phyloP scores from a whole-genome alignment of 2,329 filamentous ascomycete genomes.

The Hypomyces perniciosus region DNA sequence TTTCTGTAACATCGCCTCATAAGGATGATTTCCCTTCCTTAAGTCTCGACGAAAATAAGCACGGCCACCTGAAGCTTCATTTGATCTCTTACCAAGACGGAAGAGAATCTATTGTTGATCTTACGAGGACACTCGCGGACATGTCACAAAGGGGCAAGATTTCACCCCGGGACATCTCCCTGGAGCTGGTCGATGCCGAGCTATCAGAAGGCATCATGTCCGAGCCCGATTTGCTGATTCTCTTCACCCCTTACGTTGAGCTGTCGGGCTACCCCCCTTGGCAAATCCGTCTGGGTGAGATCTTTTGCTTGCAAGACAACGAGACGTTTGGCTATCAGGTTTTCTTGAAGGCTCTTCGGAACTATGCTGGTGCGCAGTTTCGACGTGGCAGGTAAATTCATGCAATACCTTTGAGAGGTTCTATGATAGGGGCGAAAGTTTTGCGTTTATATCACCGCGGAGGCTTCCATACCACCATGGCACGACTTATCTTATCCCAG shows the following conservation, averaged over 20 bases:
- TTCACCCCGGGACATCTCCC: constrained; percentile 71
- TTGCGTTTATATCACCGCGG: constrained; percentile 14
- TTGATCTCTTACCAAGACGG: constrained; percentile 86
- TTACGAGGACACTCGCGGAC: constrained; percentile 88
- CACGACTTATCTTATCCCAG: constrained; percentile 54
- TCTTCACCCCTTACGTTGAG: constrained; percentile 79
- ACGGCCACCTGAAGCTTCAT: constrained; percentile 54
- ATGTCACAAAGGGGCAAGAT: constrained; percentile 92
- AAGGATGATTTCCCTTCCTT: constrained; percentile 31
- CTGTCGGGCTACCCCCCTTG: constrained; percentile 92
- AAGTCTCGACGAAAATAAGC: constrained; percentile 22
- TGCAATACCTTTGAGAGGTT: background rate
- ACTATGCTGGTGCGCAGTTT: constrained; percentile 83
- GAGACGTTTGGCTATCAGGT: constrained; percentile 88
- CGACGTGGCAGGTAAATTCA: constrained; percentile 61
- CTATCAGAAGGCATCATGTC: constrained; percentile 71
- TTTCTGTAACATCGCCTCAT: constrained; percentile 51
- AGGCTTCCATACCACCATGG: constrained; percentile 40
- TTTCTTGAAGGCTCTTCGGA: constrained; percentile 78
- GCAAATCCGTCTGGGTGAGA: constrained; percentile 92
- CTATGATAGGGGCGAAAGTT: background rate
- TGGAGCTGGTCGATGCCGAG: constrained; percentile 84
- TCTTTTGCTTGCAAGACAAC: constrained; percentile 74
- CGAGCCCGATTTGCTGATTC: constrained; percentile 82
- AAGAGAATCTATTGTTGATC: constrained; percentile 86